Conservation (phyloP, 1,139 yeast genomes). For the Scheffersomyces quercinus region DNA sequence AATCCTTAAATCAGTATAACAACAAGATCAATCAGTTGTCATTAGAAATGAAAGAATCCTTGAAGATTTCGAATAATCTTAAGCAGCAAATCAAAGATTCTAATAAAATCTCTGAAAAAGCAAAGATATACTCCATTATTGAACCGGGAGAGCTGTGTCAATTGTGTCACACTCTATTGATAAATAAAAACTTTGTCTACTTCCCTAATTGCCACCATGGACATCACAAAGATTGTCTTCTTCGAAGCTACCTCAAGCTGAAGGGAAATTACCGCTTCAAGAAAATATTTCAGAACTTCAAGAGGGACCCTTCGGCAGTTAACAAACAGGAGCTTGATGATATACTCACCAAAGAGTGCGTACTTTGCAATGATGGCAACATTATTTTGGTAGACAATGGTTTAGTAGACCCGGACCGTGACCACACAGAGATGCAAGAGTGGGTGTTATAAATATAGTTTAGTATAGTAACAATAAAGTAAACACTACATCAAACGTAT, state of each 20-base stretch:
- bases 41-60: conserved; percentile 74
- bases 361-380: conserved; percentile 75
- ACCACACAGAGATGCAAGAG: conserved; percentile 19
- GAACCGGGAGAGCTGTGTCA: conserved; percentile 87
- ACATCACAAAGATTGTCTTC: conserved; percentile 85
- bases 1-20: conserved; percentile 74
- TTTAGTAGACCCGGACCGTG: conserved; percentile 26
- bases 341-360: conserved; percentile 66
- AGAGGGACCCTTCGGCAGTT: conserved; percentile 13
- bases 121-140: conserved; percentile 45
- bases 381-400: conserved; percentile 68
- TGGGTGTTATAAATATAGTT: conserved; percentile 23
- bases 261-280: conserved; percentile 71
- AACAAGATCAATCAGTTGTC: conserved; percentile 62
- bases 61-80: conserved; percentile 62
- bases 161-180: conserved; percentile 64
- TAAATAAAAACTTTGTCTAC: conserved; percentile 71
- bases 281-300: conserved; percentile 40
- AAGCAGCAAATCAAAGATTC: conserved; percentile 57
- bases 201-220: conserved; percentile 88
- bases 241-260: conserved; percentile 53
- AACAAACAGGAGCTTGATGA: conserved; percentile 53
- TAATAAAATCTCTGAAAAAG: conserved; percentile 42
- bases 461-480: background rate
- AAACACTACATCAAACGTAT: no score